Evolutionary conservation across 108 stramenopile species (phyloP).

Genomic region (Skeletonema menzelii): DNA sequence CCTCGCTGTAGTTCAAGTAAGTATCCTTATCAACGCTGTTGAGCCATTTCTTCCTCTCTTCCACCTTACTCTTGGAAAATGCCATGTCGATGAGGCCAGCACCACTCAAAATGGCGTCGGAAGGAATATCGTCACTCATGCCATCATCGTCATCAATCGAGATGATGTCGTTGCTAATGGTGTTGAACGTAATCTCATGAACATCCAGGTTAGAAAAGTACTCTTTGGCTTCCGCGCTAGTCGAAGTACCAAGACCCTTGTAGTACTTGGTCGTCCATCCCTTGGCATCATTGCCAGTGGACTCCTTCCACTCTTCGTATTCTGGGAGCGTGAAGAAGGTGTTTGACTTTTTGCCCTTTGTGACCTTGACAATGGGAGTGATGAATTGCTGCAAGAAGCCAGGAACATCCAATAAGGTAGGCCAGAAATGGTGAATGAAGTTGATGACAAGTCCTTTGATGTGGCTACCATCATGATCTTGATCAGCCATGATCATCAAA

Average conservation of each 20-base stretch:
- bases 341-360: conserved; percentile 81
- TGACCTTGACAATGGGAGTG: conserved; percentile 99
- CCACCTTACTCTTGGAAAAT: conserved; percentile 89
- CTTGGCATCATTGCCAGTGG: conserved; percentile 82
- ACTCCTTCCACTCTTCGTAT: conserved; percentile 92
- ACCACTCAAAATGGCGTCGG: conserved; percentile 35
- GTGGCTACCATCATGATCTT: conserved; percentile 99
- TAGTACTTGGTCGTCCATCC: conserved; percentile 95
- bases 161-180: conserved; percentile 46
- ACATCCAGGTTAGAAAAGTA: conserved; percentile 61
- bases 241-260: conserved; percentile 97
- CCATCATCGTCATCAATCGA: conserved; percentile 13
- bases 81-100: conserved; percentile 94
- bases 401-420: conserved; percentile 91
- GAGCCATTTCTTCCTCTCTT: conserved; percentile 94
- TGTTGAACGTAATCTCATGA: conserved; percentile 58
- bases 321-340: conserved; percentile 95
- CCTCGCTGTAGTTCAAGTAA: conserved; percentile 79
- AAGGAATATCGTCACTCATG: conserved; percentile 4
- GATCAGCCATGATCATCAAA: conserved; percentile 99
- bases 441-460: conserved; percentile 99
- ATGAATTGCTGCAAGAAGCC: conserved; percentile 99
- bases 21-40: conserved; percentile 65
- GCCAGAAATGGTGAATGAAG: conserved; percentile 97
- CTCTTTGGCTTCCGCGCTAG: conserved; percentile 87